These are phyloP conservation scores for Globisporangium paddicum DNA, from an alignment of 352 stramenopile genomes.

Conservation along the genomic window DNA sequence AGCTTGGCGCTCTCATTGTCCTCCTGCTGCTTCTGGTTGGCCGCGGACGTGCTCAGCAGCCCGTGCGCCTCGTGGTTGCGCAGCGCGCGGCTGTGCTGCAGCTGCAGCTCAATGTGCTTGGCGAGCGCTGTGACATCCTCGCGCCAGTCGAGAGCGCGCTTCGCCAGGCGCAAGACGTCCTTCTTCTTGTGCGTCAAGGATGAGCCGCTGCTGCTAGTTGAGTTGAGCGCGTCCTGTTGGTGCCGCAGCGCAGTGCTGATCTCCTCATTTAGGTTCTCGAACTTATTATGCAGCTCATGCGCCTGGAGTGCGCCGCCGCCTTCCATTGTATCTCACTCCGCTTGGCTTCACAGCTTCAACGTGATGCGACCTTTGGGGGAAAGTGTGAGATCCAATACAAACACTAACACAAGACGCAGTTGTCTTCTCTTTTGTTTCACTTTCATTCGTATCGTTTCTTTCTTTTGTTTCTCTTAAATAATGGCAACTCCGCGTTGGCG, in stretches of 20 bases:
- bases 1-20: conserved; percentile 49
- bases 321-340: conserved; percentile 24
- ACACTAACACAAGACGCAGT: neutral
- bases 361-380: neutral
- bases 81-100: conserved; percentile 63
- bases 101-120: conserved; percentile 70
- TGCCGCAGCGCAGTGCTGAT: conserved; percentile 41
- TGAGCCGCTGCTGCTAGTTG: conserved; percentile 7
- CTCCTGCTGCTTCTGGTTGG: conserved; percentile 35
- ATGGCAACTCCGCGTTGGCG: conserved; percentile 1
- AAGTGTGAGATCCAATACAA: neutral
- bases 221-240: conserved; percentile 37
- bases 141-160: conserved; percentile 60
- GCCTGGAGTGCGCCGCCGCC: conserved; percentile 37
- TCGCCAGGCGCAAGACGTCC: conserved; percentile 44
- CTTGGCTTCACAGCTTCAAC: neutral
- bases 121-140: conserved; percentile 63
- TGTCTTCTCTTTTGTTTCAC: neutral
- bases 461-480: conserved; percentile 6
- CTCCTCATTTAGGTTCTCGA: conserved; percentile 69
- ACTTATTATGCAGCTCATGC: conserved; percentile 69
- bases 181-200: conserved; percentile 20
- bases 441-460: neutral
- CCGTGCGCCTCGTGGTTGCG: conserved; percentile 50
- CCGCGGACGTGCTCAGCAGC: conserved; percentile 31